Base-by-base conservation (phyloP, 2,329 filamentous ascomycete genomes). In the Xylariomycetidae sp. region DNA sequence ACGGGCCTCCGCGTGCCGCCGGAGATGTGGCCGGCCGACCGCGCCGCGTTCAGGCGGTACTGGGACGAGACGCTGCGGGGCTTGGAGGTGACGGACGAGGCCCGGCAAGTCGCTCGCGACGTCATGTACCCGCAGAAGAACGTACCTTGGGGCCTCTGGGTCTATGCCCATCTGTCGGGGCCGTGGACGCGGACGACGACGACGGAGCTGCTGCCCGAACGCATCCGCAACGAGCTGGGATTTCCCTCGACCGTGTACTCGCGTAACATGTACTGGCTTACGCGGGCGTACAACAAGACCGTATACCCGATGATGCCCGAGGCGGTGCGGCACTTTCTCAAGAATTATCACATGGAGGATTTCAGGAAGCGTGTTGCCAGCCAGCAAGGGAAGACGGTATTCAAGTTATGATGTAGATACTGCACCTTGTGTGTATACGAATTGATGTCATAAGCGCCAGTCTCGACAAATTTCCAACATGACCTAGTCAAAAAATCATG, bases 41-140 rank as follows among this genome's bases (percentile, higher is more conserved):
- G 25, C 25, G 7, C 7, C 8, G 25, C 25, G 9, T 27, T 27
- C 25, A 8, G 14, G 7, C 9, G 7, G 25, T 27, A 27, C 14
- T 27, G 25, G 25, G 25, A 27, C 25, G 25, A 27, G 10, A 14
- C 25, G 9, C 25, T 27, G 25, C 9, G 9, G 8, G 14, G 14
- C 10, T 14, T 27, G 10, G 25, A 27, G 25, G 15, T 27, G 9
- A 27, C 25, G 8, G 25, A 27, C 9, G 25, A 27, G 9, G 25
- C 25, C 25, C 9, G 14, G 25, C 7, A 8, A 8, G 25, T 27
- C 25, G 25, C 25, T 7, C 25, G 9, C 9, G 25, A 27, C 14
- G 25, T 27, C 25, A 9, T 27, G 25, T 27, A 27, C 25, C 25
- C 25, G 9, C 10, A 27, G 25, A 27, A 27, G 25, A 27, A 27